These are phyloP conservation scores for Alternaria brassicae DNA, from an alignment of 2,329 filamentous ascomycete genomes.

Conservation along the genomic window DNA sequence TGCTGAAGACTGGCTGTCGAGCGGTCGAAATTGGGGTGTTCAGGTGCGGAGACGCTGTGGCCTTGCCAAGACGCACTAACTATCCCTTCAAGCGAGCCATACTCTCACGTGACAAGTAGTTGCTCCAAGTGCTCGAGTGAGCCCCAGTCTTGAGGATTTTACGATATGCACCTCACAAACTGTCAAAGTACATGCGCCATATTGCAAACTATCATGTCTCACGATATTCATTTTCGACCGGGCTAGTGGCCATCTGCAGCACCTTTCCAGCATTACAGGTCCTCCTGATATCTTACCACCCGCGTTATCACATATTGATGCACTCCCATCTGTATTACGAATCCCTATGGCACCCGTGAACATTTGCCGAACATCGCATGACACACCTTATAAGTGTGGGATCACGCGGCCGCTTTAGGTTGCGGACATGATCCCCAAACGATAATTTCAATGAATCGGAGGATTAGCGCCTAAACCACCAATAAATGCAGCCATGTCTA, in stretches of 20 bases:
- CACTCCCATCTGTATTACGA: constrained; percentile 4
- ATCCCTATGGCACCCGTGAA: neutral
- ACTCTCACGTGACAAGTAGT: neutral
- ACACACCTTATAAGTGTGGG: neutral
- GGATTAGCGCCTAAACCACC: constrained; percentile 14
- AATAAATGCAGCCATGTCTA: constrained; percentile 2
- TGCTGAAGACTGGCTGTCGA: constrained; percentile 36
- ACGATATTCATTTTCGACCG: no score
- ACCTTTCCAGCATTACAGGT: neutral
- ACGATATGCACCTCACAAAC: neutral
- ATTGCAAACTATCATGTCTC: neutral
- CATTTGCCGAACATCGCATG: constrained; percentile 5
- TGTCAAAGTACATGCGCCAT: neutral
- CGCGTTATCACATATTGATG: neutral
- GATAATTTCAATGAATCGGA: constrained; percentile 24
- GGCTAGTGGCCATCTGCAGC: neutral
- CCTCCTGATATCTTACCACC: neutral
- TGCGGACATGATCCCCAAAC: constrained; percentile 21
- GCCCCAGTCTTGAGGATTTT: neutral
- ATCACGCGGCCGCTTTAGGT: constrained; percentile 11
- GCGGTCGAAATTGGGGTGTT: constrained; percentile 4
- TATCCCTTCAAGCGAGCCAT: constrained; percentile 32
- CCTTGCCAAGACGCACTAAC: constrained; percentile 23
- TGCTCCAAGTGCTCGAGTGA: neutral
- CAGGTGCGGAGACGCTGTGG: constrained; percentile 31